A percentile compares a stretch with the other conserved stretches of the same genome.
phyloP scores from a whole-genome alignment of 768 basidiomycete genomes.

The Omphalotus guepiniiformis region DNA sequence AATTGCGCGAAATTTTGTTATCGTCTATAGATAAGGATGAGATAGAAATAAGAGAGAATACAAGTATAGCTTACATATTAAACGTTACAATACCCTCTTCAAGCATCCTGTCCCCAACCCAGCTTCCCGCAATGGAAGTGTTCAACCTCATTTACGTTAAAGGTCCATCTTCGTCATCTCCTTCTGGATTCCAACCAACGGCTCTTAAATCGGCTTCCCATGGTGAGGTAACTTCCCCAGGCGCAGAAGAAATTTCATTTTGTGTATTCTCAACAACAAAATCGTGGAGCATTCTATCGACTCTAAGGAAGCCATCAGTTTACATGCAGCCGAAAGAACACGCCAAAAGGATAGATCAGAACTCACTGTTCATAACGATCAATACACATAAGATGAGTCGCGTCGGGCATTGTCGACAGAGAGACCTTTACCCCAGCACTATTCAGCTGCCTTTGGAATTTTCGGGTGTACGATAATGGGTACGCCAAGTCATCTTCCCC shows the following conservation, averaged over 20 bases:
- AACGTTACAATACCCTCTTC: too few relatives aligned
- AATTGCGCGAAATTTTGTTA: too few relatives aligned
- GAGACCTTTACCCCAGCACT: constrained; percentile 15
- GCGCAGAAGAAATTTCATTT: not conserved
- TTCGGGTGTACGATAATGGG: constrained; percentile 11
- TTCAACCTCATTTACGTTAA: too few relatives aligned
- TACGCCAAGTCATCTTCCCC: constrained; percentile 23
- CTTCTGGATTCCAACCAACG: not conserved
- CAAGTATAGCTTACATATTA: too few relatives aligned
- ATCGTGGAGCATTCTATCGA: constrained; percentile 5
- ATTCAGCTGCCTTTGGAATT: constrained; percentile 17
- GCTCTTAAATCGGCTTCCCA: not conserved
- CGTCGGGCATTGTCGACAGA: constrained; percentile 13
- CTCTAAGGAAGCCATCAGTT: too few relatives aligned
- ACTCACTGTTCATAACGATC: constrained; percentile 15
- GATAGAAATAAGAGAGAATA: too few relatives aligned
- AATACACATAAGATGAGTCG: constrained; percentile 18
- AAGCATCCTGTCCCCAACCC: too few relatives aligned
- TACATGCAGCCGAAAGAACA: too few relatives aligned
- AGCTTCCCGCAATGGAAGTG: too few relatives aligned
- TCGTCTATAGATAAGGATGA: too few relatives aligned
- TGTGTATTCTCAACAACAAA: constrained; percentile 2
- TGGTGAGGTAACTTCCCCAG: not conserved
- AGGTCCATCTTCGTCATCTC: not conserved
- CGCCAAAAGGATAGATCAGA: too few relatives aligned